Evolutionary conservation across 2,329 filamentous ascomycete genomes (phyloP).

Genomic region (Phymatotrichopsis omnivora): DNA sequence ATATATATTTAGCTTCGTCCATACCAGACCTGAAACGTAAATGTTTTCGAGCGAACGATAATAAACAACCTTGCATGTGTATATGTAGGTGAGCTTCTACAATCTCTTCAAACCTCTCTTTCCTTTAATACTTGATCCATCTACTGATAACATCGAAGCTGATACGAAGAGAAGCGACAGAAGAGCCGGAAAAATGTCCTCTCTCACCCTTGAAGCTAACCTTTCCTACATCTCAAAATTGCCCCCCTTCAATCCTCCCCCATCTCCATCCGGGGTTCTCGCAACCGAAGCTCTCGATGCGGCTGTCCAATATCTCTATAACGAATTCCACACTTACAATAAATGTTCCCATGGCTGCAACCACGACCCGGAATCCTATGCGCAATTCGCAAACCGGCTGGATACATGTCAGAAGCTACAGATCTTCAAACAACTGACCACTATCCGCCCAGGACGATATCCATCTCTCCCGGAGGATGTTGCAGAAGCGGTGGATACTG

Average conservation of each 20-base stretch:
- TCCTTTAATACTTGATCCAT: no score
- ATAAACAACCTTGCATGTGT: no score
- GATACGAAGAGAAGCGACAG: no score
- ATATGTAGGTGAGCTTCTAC: no score
- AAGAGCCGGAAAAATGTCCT: no score
- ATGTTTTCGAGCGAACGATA: no score
- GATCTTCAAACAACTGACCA: constrained; percentile 29
- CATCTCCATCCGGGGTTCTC: not conserved
- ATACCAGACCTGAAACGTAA: no score
- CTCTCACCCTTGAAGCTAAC: constrained; percentile 5
- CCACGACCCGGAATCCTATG: not conserved
- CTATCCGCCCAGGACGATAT: constrained; percentile 27
- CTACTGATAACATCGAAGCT: no score
- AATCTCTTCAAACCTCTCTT: no score
- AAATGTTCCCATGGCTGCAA: not conserved
- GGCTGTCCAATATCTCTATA: constrained; percentile 2
- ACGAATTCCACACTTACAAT: not conserved
- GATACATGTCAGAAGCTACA: not conserved
- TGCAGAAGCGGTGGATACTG: constrained; percentile 25
- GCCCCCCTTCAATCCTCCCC: constrained; percentile 2
- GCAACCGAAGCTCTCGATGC: constrained; percentile 4
- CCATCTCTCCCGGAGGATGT: constrained; percentile 25
- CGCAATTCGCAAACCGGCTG: not conserved
- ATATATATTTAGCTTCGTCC: no score
- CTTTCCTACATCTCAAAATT: constrained; percentile 7